Evolutionary conservation across 164 flowering plant genomes (phyloP).

Genomic region (Umbellularia californica): DNA sequence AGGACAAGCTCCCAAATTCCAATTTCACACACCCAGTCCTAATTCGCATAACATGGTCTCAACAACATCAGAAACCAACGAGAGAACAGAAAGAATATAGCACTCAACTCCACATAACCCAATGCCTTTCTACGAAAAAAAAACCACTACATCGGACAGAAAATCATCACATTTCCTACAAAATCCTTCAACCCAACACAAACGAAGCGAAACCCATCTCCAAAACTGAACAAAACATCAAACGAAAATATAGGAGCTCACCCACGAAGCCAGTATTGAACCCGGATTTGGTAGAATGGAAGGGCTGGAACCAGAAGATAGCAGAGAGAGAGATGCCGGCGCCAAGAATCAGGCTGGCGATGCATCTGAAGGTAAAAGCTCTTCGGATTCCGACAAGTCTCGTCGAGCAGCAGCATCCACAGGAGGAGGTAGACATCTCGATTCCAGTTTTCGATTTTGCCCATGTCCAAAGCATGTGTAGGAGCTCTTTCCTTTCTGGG

Average conservation of each 20-base stretch:
- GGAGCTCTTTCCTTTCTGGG: no score
- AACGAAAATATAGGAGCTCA: constrained; percentile 13
- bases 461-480: no score
- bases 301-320: constrained; percentile 47
- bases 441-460: no score
- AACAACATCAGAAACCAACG: no score
- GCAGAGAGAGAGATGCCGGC: constrained; percentile 41
- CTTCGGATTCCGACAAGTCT: constrained; percentile 16
- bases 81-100: background rate
- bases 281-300: constrained; percentile 16
- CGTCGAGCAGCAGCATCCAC: constrained; percentile 29
- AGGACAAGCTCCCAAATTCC: no score
- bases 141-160: background rate
- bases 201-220: background rate
- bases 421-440: constrained; percentile 11
- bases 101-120: background rate
- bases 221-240: background rate
- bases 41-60: no score
- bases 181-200: background rate
- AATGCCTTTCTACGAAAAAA: no score
- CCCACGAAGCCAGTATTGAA: constrained; percentile 36
- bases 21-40: no score
- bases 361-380: constrained; percentile 40
- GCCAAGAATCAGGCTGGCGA: constrained; percentile 42
- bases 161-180: background rate